Percentiles rank a stretch among this genome's conserved stretches.
These are phyloP conservation scores for Wolfiporia cocos DNA, from an alignment of 1,284 basidiomycete genomes.

Conservation along the genomic window DNA sequence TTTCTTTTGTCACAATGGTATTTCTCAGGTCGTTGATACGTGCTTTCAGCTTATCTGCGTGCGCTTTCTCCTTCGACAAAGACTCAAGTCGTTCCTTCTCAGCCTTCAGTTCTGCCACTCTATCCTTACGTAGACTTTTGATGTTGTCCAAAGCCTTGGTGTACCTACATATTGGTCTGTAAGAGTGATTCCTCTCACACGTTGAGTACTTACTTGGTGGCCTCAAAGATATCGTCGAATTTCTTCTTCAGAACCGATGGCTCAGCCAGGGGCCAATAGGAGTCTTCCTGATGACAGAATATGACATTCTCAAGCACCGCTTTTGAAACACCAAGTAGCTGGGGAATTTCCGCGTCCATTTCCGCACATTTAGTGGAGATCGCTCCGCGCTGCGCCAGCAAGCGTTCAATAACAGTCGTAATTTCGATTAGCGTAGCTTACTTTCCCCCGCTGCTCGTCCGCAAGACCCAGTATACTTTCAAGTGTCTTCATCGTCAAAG, in stretches of 20 bases:
- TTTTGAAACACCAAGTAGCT: slow-evolving; percentile 92
- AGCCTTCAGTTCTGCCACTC: slow-evolving; percentile 85
- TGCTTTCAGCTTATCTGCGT: slow-evolving; percentile 76
- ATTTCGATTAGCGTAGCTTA: slow-evolving; percentile 26
- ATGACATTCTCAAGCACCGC: slow-evolving; percentile 98
- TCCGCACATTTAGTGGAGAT: slow-evolving; percentile 97
- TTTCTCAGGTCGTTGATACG: slow-evolving; percentile 64
- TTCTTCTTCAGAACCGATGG: slow-evolving; percentile 93
- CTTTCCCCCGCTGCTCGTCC: slow-evolving; percentile 73
- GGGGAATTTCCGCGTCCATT: slow-evolving; percentile 92
- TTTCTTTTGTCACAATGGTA: slow-evolving; percentile 65
- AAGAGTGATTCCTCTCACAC: slow-evolving; percentile 4
- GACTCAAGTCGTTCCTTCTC: slow-evolving; percentile 86
- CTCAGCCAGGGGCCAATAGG: slow-evolving; percentile 96
- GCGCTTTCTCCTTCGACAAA: slow-evolving; percentile 79
- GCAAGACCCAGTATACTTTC: slow-evolving; percentile 85
- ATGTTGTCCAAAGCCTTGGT: slow-evolving; percentile 97
- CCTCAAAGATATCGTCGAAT: slow-evolving; percentile 99
- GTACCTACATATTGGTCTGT: slow-evolving; percentile 51
- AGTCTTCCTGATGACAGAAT: slow-evolving; percentile 99
- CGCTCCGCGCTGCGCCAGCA: slow-evolving; percentile 56
- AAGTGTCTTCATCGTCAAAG: slow-evolving; percentile 95
- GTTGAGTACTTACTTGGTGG: slow-evolving; percentile 78
- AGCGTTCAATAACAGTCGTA: background rate
- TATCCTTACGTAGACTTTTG: slow-evolving; percentile 86